Percentiles rank a stretch among this genome's conserved stretches.
phyloP scores from a whole-genome alignment of 306 rosid species.

The Clitoria ternatea region DNA sequence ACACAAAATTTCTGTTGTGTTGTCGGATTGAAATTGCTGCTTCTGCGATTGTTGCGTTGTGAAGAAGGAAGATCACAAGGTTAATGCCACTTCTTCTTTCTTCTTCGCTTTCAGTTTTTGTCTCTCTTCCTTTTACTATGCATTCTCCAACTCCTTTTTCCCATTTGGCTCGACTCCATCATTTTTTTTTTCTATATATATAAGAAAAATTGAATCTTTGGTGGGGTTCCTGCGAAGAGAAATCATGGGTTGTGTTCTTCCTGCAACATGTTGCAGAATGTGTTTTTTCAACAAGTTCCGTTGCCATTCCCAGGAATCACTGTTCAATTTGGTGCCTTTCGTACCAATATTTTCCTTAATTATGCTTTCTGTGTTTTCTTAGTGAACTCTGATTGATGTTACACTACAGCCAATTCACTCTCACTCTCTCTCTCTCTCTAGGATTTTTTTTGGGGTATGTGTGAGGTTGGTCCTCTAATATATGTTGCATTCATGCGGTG shows the following conservation, averaged over 20 bases:
- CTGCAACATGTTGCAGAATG: neutral
- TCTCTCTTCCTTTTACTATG: neutral
- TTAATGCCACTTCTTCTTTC: neutral
- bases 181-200: neutral
- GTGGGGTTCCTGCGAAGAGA: neutral
- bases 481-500: neutral
- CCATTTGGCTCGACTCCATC: neutral
- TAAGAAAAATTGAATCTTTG: neutral
- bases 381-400: neutral
- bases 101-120: neutral
- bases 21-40: no score
- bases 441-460: neutral
- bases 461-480: neutral
- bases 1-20: no score
- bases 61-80: neutral
- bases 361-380: neutral
- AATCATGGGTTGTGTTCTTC: neutral
- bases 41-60: neutral
- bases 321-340: neutral
- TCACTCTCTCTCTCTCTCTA: neutral
- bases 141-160: no score
- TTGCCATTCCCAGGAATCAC: neutral
- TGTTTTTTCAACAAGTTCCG: neutral
- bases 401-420: neutral
- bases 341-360: neutral